These are phyloP conservation scores for Saksenaea oblongispora DNA, from an alignment of 371 early-diverging fungal species.

Conservation along the genomic window DNA sequence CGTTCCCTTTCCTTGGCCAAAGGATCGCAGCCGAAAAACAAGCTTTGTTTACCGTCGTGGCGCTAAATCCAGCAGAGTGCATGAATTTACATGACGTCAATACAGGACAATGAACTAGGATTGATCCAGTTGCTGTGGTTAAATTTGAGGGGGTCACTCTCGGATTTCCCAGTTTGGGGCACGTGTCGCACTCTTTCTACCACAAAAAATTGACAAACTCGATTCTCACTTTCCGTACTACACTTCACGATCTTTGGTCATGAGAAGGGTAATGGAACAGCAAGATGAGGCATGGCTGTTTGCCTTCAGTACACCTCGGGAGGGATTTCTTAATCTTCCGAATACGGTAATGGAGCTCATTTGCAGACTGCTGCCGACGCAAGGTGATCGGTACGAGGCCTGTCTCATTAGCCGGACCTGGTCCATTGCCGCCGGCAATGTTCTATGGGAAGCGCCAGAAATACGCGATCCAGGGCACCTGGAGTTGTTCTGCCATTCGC, in stretches of 20 bases:
- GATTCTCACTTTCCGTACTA: not conserved
- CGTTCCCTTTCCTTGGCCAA: too few relatives aligned
- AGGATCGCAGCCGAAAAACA: too few relatives aligned
- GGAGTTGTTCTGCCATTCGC: slow-evolving; percentile 14
- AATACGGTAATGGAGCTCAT: slow-evolving; percentile 32
- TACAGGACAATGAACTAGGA: too few relatives aligned
- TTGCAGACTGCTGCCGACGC: slow-evolving; percentile 29
- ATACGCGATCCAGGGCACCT: slow-evolving; percentile 26
- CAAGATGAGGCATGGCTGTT: slow-evolving; percentile 8
- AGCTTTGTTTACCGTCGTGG: too few relatives aligned
- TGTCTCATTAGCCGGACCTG: slow-evolving; percentile 35
- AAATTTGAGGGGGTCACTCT: too few relatives aligned
- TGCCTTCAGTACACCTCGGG: slow-evolving; percentile 6
- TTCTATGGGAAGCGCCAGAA: slow-evolving; percentile 36
- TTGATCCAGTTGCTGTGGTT: too few relatives aligned
- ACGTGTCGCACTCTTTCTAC: too few relatives aligned
- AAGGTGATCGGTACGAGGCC: slow-evolving; percentile 25
- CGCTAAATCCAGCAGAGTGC: too few relatives aligned
- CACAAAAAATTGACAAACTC: not conserved
- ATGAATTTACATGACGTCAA: too few relatives aligned
- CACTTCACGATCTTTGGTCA: not conserved
- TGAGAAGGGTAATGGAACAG: not conserved
- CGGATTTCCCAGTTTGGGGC: too few relatives aligned
- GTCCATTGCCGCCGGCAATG: slow-evolving; percentile 28
- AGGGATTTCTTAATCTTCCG: slow-evolving; percentile 12